Evolutionary conservation across 441 rosid species (phyloP).

Genomic region (Gossypium trilobum): DNA sequence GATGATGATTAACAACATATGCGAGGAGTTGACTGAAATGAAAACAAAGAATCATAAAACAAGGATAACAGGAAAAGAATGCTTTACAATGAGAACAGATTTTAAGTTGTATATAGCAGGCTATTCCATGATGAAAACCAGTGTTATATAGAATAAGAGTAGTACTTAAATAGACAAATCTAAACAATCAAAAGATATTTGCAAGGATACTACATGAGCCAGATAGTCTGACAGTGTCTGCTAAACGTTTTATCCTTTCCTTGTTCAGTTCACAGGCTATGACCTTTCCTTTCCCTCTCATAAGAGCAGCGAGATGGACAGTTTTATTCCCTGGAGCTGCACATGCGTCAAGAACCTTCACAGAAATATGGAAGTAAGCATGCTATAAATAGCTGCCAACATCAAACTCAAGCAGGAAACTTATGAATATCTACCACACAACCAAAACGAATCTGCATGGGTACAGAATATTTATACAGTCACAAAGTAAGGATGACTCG

Average conservation of each 20-base stretch:
- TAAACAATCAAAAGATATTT: not conserved
- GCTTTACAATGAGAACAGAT: not conserved
- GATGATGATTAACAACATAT: not conserved
- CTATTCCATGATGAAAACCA: not conserved
- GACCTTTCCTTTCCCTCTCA: slow-evolving; percentile 70
- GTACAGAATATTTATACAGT: not conserved
- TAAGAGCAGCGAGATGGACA: slow-evolving; percentile 81
- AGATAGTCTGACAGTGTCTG: slow-evolving; percentile 63
- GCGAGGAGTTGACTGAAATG: not conserved
- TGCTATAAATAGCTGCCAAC: slow-evolving; percentile 9
- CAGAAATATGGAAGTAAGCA: slow-evolving; percentile 18
- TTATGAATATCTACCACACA: not conserved
- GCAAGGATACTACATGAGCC: slow-evolving; percentile 76
- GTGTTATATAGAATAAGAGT: not conserved
- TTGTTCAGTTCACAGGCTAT: slow-evolving; percentile 72
- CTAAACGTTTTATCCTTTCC: slow-evolving; percentile 56
- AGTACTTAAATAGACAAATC: not conserved
- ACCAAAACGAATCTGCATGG: not conserved
- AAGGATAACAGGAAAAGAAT: not conserved
- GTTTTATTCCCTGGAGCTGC: slow-evolving; percentile 98
- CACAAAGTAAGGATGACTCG: not conserved
- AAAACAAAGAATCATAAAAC: not conserved
- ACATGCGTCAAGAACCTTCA: slow-evolving; percentile 84
- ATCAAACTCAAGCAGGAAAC: slow-evolving; percentile 10
- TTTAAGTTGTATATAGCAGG: not conserved